Base-by-base conservation (phyloP, 2,329 filamentous ascomycete species). In the Colletotrichum agaves region DNA sequence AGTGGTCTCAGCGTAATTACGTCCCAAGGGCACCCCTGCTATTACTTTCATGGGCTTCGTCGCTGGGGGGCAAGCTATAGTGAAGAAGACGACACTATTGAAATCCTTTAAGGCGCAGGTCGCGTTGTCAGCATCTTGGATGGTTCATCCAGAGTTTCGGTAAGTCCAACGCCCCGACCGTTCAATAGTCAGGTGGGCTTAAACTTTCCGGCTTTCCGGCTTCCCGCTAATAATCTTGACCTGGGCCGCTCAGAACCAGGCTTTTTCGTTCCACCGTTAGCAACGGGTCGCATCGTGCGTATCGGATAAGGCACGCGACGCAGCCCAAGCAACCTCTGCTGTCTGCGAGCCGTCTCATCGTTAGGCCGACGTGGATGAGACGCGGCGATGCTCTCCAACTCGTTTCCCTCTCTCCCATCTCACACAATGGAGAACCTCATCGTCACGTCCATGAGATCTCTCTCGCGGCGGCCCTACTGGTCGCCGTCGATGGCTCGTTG, bases 71-170 rank as follows among this genome's bases (percentile, higher is more conserved):
- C 7, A 12, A n/a, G 41, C 41, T 17, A 27, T n/a, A 44, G 41
- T n/a, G 15, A 44, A 44, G 6, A 11, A 8, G 41, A 44, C 15
- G 41, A 4, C 41, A 3, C 41, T 17, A 43, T 43, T n/a, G 4
- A 19, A 4, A 8, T 43, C 12, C 11, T 43, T 12, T 8, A 37
- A 43, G 41, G 8, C 13, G 2, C 13, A 23, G 21, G 21, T 23
- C 13, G 39, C 8, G 33, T 8, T 35, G 33, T 35, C 33, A 35
- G 46, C 21, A 13, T 27, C 33, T 15, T 19, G n/a, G 21, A 60
- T 49, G 57, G 44, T 52, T 52, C 58, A 61, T 41, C 46, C 46
- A 61, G 37, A 21, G n/a, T 61, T 43, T 52, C 15, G 58, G 58
- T n/a, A 19, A n/a, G 27, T 2, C 27, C 27, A 27, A 27, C 27